Conservation (phyloP, 768 basidiomycete genomes). For the Rhodotorula sphaerocarpa region DNA sequence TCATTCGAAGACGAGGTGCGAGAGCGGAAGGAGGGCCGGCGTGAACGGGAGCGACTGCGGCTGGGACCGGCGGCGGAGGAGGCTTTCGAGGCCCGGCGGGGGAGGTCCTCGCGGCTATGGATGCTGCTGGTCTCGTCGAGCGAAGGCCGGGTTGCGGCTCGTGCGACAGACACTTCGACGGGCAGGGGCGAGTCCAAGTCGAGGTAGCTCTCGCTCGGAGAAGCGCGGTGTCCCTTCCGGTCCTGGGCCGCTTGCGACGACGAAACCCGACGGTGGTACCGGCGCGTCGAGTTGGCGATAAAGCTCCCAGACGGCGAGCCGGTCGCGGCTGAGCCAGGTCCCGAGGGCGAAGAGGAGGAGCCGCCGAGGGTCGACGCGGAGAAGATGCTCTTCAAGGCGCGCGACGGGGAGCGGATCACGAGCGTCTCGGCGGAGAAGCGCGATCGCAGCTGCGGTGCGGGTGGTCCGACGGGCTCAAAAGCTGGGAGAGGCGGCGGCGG, state of each 20-base stretch:
- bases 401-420: slow-evolving; percentile 7
- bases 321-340: no score
- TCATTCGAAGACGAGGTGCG: no score
- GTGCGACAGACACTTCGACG: no score
- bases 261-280: not conserved
- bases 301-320: no score
- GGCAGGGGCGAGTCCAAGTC: not conserved
- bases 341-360: not conserved
- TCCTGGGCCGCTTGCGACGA: not conserved
- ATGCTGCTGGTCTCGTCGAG: no score
- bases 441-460: slow-evolving; percentile 1
- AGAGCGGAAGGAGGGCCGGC: no score
- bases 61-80: not conserved
- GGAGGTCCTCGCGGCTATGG: no score
- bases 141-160: no score
- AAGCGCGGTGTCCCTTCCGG: slow-evolving; percentile 4
- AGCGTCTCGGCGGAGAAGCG: slow-evolving; percentile 32
- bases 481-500: not conserved
- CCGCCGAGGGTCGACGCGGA: not conserved
- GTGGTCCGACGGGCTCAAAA: no score
- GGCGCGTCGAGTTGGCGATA: not conserved
- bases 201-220: slow-evolving; percentile 19
- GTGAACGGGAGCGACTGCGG: not conserved
- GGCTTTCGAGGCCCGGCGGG: no score
- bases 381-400: slow-evolving; percentile 19